Evolutionary conservation across 2,329 filamentous ascomycete genomes (phyloP).

Genomic region (Cryphonectria nitschkei): DNA sequence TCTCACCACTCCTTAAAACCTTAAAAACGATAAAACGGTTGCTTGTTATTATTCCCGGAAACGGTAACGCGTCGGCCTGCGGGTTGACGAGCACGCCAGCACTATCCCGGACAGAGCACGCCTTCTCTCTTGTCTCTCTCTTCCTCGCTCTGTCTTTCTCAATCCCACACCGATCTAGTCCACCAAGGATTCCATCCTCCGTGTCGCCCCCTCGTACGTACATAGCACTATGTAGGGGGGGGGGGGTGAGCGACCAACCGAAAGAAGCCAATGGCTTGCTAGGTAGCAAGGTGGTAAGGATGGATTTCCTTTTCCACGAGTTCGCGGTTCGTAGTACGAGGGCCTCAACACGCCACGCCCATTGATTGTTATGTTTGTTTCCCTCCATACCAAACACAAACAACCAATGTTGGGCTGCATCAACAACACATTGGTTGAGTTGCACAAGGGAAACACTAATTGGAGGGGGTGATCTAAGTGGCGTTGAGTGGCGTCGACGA

Average conservation of each 20-base stretch:
- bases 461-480: not conserved
- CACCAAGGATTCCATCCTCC: not conserved
- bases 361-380: not conserved
- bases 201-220: not conserved
- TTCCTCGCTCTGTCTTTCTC: not conserved
- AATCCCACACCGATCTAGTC: not conserved
- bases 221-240: not conserved
- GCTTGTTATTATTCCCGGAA: not conserved
- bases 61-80: slow-evolving; percentile 1
- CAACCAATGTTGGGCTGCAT: not conserved
- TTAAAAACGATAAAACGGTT: not conserved
- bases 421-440: not conserved
- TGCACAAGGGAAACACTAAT: not conserved
- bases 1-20: not conserved
- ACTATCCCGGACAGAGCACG: not conserved
- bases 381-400: not conserved
- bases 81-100: not conserved
- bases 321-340: not conserved
- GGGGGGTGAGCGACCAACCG: not conserved
- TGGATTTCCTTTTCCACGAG: no score
- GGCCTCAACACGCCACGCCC: no score
- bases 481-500: not conserved
- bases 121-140: not conserved
- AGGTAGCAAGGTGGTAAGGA: no score
- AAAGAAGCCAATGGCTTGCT: not conserved